These are phyloP conservation scores for Phycomyces blakesleeanus DNA, from an alignment of 192 early-diverging fungal species.

Conservation along the genomic window DNA sequence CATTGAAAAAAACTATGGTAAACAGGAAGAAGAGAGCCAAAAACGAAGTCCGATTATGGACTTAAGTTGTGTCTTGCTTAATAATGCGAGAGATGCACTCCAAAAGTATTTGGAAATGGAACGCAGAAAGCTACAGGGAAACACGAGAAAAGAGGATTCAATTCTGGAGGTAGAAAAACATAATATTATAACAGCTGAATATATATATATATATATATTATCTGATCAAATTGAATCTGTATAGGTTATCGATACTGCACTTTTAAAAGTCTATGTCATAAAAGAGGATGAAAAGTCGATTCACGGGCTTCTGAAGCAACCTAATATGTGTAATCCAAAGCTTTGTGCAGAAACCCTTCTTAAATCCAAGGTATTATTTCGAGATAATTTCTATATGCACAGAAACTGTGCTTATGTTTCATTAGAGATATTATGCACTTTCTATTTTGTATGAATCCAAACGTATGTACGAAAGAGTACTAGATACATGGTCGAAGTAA, in stretches of 20 bases:
- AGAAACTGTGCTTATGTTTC: background rate
- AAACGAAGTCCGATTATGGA: conserved; percentile 22
- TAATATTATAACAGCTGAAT: background rate
- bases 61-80: conserved; percentile 45
- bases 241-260: conserved; percentile 49
- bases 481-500: conserved; percentile 68
- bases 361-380: conserved; percentile 38
- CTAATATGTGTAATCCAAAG: conserved; percentile 47
- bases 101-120: conserved; percentile 47
- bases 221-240: background rate
- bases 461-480: conserved; percentile 38
- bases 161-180: conserved; percentile 11
- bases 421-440: conserved; percentile 57
- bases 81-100: conserved; percentile 57
- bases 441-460: conserved; percentile 56
- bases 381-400: background rate
- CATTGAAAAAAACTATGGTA: conserved; percentile 28
- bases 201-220: background rate
- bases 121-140: conserved; percentile 24
- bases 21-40: background rate
- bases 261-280: conserved; percentile 47
- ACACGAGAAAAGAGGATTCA: conserved; percentile 6
- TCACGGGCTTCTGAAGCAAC: conserved; percentile 31
- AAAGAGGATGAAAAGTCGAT: conserved; percentile 18
- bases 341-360: conserved; percentile 46